Base-by-base conservation (phyloP, 108 stramenopile species). In the Chaetoceros tenuissimus region DNA sequence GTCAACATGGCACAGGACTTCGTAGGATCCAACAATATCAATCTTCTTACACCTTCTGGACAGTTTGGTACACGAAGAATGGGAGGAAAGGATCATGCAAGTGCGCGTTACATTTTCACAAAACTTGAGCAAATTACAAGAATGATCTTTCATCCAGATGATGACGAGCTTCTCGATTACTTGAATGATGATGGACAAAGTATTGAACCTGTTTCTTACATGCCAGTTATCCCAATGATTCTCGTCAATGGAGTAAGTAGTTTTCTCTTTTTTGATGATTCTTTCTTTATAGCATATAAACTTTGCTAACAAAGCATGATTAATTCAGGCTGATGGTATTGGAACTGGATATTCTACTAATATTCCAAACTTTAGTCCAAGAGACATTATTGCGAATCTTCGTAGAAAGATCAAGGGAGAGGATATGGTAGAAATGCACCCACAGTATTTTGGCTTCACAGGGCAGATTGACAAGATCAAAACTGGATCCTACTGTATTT, bases 31-130 rank as follows among this genome's bases (percentile, higher is more conserved):
- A 98, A 98, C 80, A 99, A 99, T 68, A 73, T 99, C 56, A 96
- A 97, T 63, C 92, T 98, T 18, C 75, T 99, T 16, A 77, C 70
- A 24, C 99, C 99, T 10, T 77, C 78, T 49, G 99, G 99, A 51
- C 99, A 99, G 66, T 99, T 99, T 63, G 99, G 99, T 23, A 98
- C 98, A 5, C 76, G 98, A 22, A 72, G 89, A 18, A 87, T 94
- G 92, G 95, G 95, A 28, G 96, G 96, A 18, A 96, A 96, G 55
- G 96, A 99, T 67, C 78, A 86, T 13, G 97, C 99, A 0, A 93
- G 89, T 28, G 73, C 97, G 61, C 94, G 99, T 79, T 99, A 99
- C 79, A 94, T 99, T 63, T 99, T 98, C 77, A 98, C 99, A 17
- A 85, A 84, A 59, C 77, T 99, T 17, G 93, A 96, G 68, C 78